Evolutionary conservation across 805 yeast species (phyloP).

Genomic region (Maudiozyma barnettii): DNA sequence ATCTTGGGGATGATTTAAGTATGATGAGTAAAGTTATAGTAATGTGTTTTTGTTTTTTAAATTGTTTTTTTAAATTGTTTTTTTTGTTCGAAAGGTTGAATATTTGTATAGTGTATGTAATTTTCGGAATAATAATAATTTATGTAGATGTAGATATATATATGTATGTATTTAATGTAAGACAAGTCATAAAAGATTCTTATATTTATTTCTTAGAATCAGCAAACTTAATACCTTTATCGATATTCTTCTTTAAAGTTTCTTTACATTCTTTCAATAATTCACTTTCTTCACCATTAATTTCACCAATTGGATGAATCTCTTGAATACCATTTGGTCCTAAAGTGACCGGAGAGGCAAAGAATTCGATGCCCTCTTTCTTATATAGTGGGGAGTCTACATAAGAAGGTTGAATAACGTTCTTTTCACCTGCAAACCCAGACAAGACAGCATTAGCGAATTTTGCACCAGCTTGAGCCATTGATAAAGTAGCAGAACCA

Average conservation of each 20-base stretch:
- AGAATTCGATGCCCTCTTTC: conserved; percentile 89
- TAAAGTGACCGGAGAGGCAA: conserved; percentile 88
- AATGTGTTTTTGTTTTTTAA: too few species aligned
- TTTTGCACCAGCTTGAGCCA: conserved; percentile 87
- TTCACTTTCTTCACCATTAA: conserved; percentile 73
- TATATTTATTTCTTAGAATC: conserved; percentile 9
- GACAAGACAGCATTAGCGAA: conserved; percentile 56
- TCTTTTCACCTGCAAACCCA: conserved; percentile 56
- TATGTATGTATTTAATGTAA: not conserved
- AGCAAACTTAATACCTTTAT: conserved; percentile 88
- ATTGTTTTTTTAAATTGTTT: too few species aligned
- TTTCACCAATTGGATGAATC: conserved; percentile 67
- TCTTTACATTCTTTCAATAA: conserved; percentile 77
- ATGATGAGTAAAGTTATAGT: too few species aligned
- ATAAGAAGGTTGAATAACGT: conserved; percentile 58
- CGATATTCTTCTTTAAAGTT: conserved; percentile 81
- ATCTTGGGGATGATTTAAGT: too few species aligned
- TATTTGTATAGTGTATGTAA: too few species aligned
- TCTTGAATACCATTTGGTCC: conserved; percentile 84
- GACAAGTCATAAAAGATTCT: too few species aligned
- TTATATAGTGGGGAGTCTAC: conserved; percentile 77
- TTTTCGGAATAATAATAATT: not conserved
- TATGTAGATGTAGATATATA: not conserved
- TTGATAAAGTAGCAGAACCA: conserved; percentile 86
- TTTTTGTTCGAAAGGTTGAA: too few species aligned